Evolutionary conservation across 2,329 filamentous ascomycete species (phyloP), one percentile per base, ranked within the genome.

Genomic region (Cercospora sp.): DNA sequence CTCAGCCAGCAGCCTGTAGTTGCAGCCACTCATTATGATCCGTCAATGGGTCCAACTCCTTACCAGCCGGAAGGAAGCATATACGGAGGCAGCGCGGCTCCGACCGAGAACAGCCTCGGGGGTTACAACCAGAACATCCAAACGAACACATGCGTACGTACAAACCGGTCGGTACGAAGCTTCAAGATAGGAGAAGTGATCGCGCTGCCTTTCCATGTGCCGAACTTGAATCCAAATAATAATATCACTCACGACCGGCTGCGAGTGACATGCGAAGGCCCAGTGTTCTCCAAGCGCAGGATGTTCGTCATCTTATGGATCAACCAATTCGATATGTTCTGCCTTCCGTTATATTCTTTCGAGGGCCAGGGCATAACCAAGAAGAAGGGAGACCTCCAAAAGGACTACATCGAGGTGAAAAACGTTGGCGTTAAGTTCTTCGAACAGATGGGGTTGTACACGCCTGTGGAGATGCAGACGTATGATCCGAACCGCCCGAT

Each of bases 271-370:
- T 42, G 23, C 20, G 55, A 60, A 7, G 55, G 60, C 0, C 59
- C 53, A 1, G 39, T 70, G 1, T 66, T 58, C 23, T 60, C 66
- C 1, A 70, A 70, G 18, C 60, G 60, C 1, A 33, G 68, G 0
- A 68, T 70, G 68, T 23, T 60, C 12, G 36, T 68, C 12, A 48
- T 70, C 23, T n/a, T 70, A 0, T 68, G 18, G 39, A 68, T 65
- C 48, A 28, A 45, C n/a, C 16, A 23, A 5, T n/a, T 51, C 13
- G 30, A 39, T 4, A 64, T 68, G 63, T 60, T 60, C 63, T 63
- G 60, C n/a, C 39, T 70, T 1, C 68, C 68, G 4, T 53, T 70
- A 1, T 68, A 64, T 45, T 66, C 68, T 3, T 66, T 63, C 26
- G 42, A 31, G 5, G 42, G 53, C 2, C 26, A 31, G 42, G 68